A percentile compares a stretch with the other conserved stretches of the same genome.
Conservation (phyloP, 2,329 filamentous ascomycete species). For the Fusarium sp. region DNA sequence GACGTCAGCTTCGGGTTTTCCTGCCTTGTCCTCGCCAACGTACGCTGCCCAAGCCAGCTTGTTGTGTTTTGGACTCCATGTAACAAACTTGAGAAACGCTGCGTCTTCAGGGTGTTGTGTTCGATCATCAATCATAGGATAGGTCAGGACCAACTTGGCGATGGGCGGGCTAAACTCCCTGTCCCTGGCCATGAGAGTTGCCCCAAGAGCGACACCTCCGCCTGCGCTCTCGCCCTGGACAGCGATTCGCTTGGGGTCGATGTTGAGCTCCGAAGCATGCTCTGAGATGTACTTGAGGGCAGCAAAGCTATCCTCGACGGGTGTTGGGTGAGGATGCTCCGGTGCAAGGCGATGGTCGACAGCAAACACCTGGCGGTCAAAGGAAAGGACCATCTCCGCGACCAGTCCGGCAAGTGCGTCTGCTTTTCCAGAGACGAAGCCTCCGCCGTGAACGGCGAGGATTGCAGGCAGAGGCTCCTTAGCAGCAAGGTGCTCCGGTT, state of each 20-base stretch:
- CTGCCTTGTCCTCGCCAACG: slow-evolving; percentile 40
- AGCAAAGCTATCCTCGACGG: slow-evolving; percentile 38
- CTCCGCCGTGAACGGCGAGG: slow-evolving; percentile 40
- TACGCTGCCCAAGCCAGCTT: slow-evolving; percentile 36
- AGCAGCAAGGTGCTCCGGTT: slow-evolving; percentile 8
- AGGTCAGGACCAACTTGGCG: slow-evolving; percentile 37
- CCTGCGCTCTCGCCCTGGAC: slow-evolving; percentile 41
- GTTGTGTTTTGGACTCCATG: slow-evolving; percentile 29
- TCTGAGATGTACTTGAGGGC: slow-evolving; percentile 32
- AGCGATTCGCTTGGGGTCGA: slow-evolving; percentile 34
- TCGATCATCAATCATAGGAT: slow-evolving; percentile 41
- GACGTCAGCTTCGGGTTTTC: slow-evolving; percentile 21
- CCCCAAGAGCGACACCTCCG: slow-evolving; percentile 26
- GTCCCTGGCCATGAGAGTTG: slow-evolving; percentile 37
- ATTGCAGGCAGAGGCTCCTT: slow-evolving; percentile 32
- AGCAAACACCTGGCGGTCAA: slow-evolving; percentile 34
- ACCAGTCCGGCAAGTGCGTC: slow-evolving; percentile 18
- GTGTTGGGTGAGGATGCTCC: slow-evolving; percentile 31
- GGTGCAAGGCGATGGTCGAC: slow-evolving; percentile 44
- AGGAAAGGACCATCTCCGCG: slow-evolving; percentile 9
- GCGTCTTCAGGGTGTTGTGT: slow-evolving; percentile 8
- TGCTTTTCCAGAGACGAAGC: slow-evolving; percentile 26
- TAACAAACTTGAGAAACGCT: slow-evolving; percentile 24
- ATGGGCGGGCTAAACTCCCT: slow-evolving; percentile 28
- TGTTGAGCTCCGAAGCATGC: slow-evolving; percentile 34